phyloP scores from a whole-genome alignment of 2,329 filamentous ascomycete genomes.

The Ophiostoma pallidulum region DNA sequence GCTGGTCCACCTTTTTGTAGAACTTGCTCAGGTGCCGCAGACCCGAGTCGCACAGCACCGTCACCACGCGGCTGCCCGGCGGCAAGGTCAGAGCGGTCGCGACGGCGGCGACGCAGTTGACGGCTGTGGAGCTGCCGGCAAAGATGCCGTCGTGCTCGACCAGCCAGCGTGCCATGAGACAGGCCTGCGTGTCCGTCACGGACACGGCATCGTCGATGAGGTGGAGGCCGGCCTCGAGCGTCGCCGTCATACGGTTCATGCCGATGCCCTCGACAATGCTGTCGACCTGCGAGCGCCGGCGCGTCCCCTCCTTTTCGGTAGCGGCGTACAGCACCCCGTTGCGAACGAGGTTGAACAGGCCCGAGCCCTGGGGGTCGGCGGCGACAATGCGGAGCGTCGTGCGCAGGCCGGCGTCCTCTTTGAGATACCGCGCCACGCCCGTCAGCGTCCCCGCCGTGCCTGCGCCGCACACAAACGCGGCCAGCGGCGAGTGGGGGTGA shows the following conservation, averaged over 20 bases:
- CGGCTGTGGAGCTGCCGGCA: conserved; percentile 86
- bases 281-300: conserved; percentile 84
- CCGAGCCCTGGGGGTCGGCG: conserved; percentile 89
- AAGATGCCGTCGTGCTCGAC: conserved; percentile 95
- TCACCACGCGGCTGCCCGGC: conserved; percentile 59
- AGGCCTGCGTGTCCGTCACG: conserved; percentile 81
- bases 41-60: conserved; percentile 78
- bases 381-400: conserved; percentile 61
- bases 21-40: conserved; percentile 76
- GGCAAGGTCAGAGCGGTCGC: conserved; percentile 55
- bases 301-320: conserved; percentile 83
- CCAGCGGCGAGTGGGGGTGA: conserved; percentile 37
- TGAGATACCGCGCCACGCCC: conserved; percentile 75
- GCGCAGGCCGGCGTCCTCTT: conserved; percentile 50
- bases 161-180: conserved; percentile 89
- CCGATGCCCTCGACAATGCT: conserved; percentile 94
- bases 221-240: conserved; percentile 80
- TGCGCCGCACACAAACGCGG: conserved; percentile 87
- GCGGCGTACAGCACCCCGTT: conserved; percentile 92
- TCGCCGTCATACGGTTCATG: conserved; percentile 86
- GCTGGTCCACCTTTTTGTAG: conserved; percentile 62
- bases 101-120: conserved; percentile 82
- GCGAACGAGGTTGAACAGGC: conserved; percentile 82
- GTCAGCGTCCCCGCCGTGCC: conserved; percentile 92
- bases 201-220: conserved; percentile 83